These are phyloP conservation scores for Solanum paucissectum DNA, from an alignment of 257 asterid genomes.

Conservation along the genomic window DNA sequence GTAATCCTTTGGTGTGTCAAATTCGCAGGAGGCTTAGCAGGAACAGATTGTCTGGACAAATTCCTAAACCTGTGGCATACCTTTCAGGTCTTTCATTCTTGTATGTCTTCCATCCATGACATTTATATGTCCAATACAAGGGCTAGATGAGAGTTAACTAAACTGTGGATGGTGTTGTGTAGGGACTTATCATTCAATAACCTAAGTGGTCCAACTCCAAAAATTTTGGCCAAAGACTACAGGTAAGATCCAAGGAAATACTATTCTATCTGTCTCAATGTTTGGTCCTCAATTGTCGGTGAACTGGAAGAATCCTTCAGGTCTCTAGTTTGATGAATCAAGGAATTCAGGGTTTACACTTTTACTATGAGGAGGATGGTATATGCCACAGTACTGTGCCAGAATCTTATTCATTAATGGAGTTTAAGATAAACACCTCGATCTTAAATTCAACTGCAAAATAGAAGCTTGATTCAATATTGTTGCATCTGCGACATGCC, in stretches of 20 bases:
- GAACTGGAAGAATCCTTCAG: neutral
- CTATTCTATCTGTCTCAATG: neutral
- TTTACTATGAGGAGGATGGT: neutral
- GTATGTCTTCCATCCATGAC: slow-evolving; percentile 46
- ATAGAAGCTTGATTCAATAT: neutral
- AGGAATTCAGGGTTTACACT: neutral
- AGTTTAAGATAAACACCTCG: neutral
- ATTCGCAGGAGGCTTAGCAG: slow-evolving; percentile 70
- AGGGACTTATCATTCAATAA: slow-evolving; percentile 89
- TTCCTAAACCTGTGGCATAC: slow-evolving; percentile 59
- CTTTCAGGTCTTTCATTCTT: slow-evolving; percentile 84
- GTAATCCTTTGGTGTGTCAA: slow-evolving; percentile 4
- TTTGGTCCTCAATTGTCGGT: neutral
- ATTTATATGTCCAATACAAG: neutral
- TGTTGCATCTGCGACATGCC: neutral
- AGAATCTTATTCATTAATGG: neutral
- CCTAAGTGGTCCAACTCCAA: slow-evolving; percentile 75
- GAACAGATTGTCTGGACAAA: slow-evolving; percentile 73
- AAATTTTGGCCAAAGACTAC: slow-evolving; percentile 76
- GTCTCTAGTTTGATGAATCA: neutral
- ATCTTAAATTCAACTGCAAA: neutral
- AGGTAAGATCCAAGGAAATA: slow-evolving; percentile 34
- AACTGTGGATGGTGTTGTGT: slow-evolving; percentile 14
- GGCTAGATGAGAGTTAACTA: neutral
- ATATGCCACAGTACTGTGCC: neutral